A percentile compares a stretch with the other conserved stretches of the same genome.
These are phyloP conservation scores for Cantharellus cinnabarinus DNA, from an alignment of 768 basidiomycete genomes.

Conservation along the genomic window DNA sequence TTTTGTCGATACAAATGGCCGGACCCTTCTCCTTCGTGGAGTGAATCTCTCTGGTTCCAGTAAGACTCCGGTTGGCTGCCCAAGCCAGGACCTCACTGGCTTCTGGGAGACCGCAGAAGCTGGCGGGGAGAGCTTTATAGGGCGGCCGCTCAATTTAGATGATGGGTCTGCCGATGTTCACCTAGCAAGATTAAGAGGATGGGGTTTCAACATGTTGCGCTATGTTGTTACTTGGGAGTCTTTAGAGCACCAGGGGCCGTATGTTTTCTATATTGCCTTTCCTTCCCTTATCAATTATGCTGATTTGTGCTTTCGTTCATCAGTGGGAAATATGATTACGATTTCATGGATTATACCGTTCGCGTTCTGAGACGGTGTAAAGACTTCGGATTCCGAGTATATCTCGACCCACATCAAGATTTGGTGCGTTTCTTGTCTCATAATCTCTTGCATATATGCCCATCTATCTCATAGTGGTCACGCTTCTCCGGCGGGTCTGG, in stretches of 20 bases:
- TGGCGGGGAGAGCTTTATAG: constrained; percentile 45
- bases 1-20: constrained; percentile 55
- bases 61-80: constrained; percentile 60
- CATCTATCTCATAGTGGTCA: constrained; percentile 45
- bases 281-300: not conserved
- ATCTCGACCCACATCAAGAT: constrained; percentile 94
- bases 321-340: constrained; percentile 77
- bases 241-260: constrained; percentile 89
- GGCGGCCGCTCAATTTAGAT: constrained; percentile 63
- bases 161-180: constrained; percentile 75
- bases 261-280: constrained; percentile 22
- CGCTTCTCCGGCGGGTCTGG: constrained; percentile 90
- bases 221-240: constrained; percentile 88
- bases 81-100: constrained; percentile 42
- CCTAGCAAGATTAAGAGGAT: constrained; percentile 61
- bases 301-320: not conserved
- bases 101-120: constrained; percentile 69
- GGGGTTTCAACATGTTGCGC: constrained; percentile 82
- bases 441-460: not conserved
- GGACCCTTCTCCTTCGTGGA: constrained; percentile 73
- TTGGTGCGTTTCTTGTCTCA: constrained; percentile 32
- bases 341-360: constrained; percentile 83
- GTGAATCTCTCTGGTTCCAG: constrained; percentile 82
- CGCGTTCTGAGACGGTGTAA: constrained; percentile 78
- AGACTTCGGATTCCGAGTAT: constrained; percentile 76